phyloP scores from a whole-genome alignment of 768 basidiomycete species.

The Tremella mesenterica region DNA sequence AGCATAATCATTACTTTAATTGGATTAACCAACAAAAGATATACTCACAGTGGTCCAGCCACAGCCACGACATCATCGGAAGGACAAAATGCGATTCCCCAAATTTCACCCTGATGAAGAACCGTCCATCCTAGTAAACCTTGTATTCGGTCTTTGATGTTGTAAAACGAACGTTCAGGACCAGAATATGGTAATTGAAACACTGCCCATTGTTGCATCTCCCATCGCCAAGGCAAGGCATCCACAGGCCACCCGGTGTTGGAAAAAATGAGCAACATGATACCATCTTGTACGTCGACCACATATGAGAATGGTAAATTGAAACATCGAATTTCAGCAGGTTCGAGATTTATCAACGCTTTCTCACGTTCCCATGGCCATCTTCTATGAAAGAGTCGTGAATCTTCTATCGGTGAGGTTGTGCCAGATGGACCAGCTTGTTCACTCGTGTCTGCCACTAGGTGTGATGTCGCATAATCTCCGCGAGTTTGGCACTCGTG shows the following conservation, averaged over 20 bases:
- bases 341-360: no score
- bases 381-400: no score
- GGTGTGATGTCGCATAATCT: no score
- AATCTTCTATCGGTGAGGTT: no score
- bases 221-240: background rate
- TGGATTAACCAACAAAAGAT: background rate
- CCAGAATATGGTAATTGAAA: no score
- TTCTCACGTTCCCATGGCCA: no score
- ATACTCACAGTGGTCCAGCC: background rate
- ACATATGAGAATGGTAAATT: background rate
- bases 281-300: background rate
- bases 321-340: background rate
- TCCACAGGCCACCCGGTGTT: background rate
- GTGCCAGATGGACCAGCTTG: no score
- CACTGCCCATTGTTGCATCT: background rate
- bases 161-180: no score
- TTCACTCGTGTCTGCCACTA: no score
- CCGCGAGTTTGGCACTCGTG: no score
- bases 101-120: background rate
- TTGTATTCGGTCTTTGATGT: background rate
- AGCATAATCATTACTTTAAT: background rate
- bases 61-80: background rate
- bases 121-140: background rate
- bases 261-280: background rate
- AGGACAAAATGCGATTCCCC: background rate